Evolutionary conservation across 1,284 basidiomycete genomes (phyloP), one percentile per base, ranked within the genome.

Genomic region (Fomitopsis schrenkii): DNA sequence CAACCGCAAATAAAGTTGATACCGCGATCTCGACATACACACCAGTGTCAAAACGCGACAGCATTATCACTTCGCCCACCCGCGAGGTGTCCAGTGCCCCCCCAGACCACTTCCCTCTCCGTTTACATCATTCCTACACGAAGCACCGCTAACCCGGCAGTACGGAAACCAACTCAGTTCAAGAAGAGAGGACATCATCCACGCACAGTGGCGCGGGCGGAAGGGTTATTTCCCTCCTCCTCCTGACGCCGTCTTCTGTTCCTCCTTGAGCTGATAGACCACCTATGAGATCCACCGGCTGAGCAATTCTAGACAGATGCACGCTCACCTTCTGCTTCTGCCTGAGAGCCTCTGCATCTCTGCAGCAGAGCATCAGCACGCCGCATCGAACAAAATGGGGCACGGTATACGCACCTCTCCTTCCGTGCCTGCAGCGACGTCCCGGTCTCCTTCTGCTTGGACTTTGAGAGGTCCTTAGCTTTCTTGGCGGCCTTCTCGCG

Each of bases 401-500:
- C 14, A 38, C 55, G 57, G 19, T 22, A 22, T 62, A 84, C 89
- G 75, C 76, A 92, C 90, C 77, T 78, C 76, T 92, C 90, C 74
- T 87, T 88, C 67, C 90, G 83, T 74, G 88, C 87, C 56, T 83
- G 81, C 52, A 92, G 76, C 56, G 59, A 78, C 2, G 77, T 65
- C 1, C 80, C 84, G 67, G 86, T 89, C 73, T 92, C 88, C 75
- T 91, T 92, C 45, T 84, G 74, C 72, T 88, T 88, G 40, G 60
- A 57, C 73, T 87, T 88, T 57, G 65, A 65, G 44, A 46, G 44
- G 2, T 77, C 73, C 17, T 80, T 82, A 6, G 77, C 75, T 74
- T 91, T 91, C 78, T 93, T 93, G 77, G 86, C 85, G 10, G 88
- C 86, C 71, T 85, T 87, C 36, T 75, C 73, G 65, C 90, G 88